Conservation (phyloP, 768 basidiomycete genomes). For the Podaxis carcinomalis region DNA sequence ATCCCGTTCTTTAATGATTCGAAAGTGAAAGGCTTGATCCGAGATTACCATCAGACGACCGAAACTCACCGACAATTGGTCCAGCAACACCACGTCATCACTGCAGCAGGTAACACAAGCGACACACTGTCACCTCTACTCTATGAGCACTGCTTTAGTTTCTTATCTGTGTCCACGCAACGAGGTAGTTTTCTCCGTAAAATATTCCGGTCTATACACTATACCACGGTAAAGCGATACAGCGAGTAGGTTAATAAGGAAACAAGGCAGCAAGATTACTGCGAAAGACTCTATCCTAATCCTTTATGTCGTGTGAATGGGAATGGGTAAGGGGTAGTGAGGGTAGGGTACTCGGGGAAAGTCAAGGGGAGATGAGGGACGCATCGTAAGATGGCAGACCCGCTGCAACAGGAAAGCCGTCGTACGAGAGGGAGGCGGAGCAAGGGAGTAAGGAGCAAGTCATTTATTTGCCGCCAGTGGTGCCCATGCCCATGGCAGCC, state of each 20-base stretch:
- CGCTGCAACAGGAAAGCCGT: not conserved
- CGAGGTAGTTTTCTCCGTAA: not conserved
- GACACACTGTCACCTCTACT: too few relatives aligned
- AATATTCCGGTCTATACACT: constrained; percentile 6
- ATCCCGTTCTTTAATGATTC: too few relatives aligned
- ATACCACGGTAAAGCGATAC: constrained; percentile 7
- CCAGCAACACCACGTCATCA: not conserved
- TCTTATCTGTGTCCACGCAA: not conserved
- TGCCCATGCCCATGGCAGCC: constrained; percentile 77
- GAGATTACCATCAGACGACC: not conserved
- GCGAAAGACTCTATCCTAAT: constrained; percentile 9
- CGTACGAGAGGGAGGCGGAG: not conserved
- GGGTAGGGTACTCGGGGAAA: constrained; percentile 4
- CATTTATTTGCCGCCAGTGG: constrained; percentile 81
- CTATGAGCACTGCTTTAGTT: not conserved
- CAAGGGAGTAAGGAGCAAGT: not conserved
- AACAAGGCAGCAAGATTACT: constrained; percentile 1
- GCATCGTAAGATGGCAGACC: not conserved
- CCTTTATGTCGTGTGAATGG: not conserved
- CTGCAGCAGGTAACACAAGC: not conserved
- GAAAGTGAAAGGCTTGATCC: not conserved
- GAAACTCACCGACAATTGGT: not conserved
- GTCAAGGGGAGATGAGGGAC: not conserved
- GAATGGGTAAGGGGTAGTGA: not conserved
- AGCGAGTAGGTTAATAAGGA: not conserved